Conservation (phyloP, 306 rosid species). For the Arachis stenosperma region DNA sequence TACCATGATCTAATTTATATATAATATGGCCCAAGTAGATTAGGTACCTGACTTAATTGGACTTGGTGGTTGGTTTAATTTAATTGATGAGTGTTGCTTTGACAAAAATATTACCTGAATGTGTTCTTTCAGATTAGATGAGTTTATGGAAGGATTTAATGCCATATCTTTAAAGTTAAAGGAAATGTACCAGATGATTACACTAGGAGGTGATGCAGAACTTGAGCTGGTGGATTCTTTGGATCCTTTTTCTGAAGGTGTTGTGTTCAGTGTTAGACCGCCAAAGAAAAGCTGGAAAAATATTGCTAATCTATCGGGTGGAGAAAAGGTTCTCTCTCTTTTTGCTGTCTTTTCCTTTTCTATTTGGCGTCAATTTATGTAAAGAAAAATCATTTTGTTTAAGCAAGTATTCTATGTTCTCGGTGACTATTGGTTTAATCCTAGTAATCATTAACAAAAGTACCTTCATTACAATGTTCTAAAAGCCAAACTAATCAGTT, state of each 20-base stretch:
- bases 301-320: constrained; percentile 96
- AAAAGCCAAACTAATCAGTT: background rate
- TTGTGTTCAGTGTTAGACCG: constrained; percentile 95
- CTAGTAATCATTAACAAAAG: background rate
- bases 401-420: constrained; percentile 9
- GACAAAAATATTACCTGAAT: constrained; percentile 22
- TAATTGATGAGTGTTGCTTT: constrained; percentile 19
- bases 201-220: constrained; percentile 99
- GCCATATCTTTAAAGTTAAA: constrained; percentile 88
- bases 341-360: background rate
- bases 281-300: constrained; percentile 99
- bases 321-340: constrained; percentile 75
- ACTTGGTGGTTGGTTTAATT: background rate
- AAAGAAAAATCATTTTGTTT: constrained; percentile 17
- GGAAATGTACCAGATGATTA: constrained; percentile 99
- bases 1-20: constrained; percentile 11
- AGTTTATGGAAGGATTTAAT: constrained; percentile 97
- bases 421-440: background rate
- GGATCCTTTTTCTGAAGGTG: constrained; percentile 99
- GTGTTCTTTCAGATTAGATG: constrained; percentile 69
- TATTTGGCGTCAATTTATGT: constrained; percentile 1
- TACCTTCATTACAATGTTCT: background rate
- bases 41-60: background rate
- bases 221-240: constrained; percentile 96
- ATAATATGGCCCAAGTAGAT: background rate